Percentiles rank a stretch among this genome's conserved stretches.
Evolutionary conservation across 306 rosid species (phyloP).

Genomic region (Prunus fruticosa): DNA sequence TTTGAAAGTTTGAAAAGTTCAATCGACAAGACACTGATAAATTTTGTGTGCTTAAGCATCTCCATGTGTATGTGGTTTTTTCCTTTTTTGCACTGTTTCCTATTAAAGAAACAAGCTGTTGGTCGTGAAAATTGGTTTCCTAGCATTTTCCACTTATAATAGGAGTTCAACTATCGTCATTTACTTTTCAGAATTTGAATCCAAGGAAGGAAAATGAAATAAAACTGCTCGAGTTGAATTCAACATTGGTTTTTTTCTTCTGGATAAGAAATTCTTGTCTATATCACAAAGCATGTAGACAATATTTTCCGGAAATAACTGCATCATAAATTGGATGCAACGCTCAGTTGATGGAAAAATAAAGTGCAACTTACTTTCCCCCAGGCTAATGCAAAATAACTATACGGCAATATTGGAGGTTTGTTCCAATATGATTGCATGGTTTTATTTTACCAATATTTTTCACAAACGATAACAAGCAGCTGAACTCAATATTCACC

Average conservation of each 20-base stretch:
- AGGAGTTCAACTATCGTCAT: background rate
- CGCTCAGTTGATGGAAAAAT: too few species aligned
- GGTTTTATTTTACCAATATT: background rate
- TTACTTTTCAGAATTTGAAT: too few species aligned
- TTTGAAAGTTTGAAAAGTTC: conserved; percentile 8
- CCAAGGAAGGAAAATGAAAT: background rate
- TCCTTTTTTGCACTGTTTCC: background rate
- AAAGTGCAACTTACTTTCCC: too few species aligned
- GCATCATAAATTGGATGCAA: too few species aligned
- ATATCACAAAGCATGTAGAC: too few species aligned
- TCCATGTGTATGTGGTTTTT: background rate
- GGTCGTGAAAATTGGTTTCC: background rate
- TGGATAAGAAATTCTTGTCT: background rate
- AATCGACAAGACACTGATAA: background rate
- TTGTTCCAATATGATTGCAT: too few species aligned
- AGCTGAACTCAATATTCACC: background rate
- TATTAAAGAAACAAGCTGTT: background rate
- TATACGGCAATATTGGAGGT: too few species aligned
- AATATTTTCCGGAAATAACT: too few species aligned
- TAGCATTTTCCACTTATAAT: background rate
- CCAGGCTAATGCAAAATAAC: too few species aligned
- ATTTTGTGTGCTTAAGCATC: background rate
- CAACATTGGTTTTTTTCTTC: background rate
- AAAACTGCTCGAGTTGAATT: background rate
- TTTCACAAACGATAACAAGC: background rate